phyloP scores from a whole-genome alignment of 352 stramenopile genomes.

The Phytopythium chamaehyphon region DNA sequence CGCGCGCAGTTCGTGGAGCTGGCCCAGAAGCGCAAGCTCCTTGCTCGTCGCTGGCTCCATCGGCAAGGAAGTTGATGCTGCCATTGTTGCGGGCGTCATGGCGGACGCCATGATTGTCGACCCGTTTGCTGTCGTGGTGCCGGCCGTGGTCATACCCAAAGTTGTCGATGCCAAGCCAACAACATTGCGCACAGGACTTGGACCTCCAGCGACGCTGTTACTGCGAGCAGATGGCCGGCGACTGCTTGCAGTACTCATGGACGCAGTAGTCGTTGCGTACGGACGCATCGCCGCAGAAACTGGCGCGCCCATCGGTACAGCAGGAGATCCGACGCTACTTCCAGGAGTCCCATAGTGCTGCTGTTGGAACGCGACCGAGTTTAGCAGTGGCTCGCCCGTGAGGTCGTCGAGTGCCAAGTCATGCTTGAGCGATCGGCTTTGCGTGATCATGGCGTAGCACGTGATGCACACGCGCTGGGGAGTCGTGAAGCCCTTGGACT shows the following conservation, averaged over 20 bases:
- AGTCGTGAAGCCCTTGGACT: slow-evolving; percentile 65
- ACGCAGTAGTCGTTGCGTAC: slow-evolving; percentile 6
- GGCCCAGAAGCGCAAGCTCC: slow-evolving; percentile 20
- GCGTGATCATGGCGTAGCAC: slow-evolving; percentile 67
- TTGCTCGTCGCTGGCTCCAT: slow-evolving; percentile 3
- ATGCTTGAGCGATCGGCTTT: slow-evolving; percentile 33
- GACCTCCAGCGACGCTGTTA: slow-evolving; percentile 6
- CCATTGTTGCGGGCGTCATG: background rate
- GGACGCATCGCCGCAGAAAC: slow-evolving; percentile 10
- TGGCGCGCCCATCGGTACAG: slow-evolving; percentile 3
- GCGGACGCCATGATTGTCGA: slow-evolving; percentile 6
- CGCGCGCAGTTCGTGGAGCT: slow-evolving; percentile 50
- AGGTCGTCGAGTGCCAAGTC: slow-evolving; percentile 28
- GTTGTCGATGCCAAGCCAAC: no score
- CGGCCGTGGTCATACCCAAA: no score
- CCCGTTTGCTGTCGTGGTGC: background rate
- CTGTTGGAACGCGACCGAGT: slow-evolving; percentile 20
- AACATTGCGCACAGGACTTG: background rate
- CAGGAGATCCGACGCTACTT: slow-evolving; percentile 2
- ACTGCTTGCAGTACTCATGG: no score
- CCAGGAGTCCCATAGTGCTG: slow-evolving; percentile 16
- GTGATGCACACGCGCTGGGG: slow-evolving; percentile 77
- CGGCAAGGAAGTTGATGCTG: background rate
- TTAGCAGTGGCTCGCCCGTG: slow-evolving; percentile 11
- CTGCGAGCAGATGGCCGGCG: slow-evolving; percentile 1